Evolutionary conservation across 23 red algal genomes (phyloP).

Genomic region (Cyanidioschyzon merolae): DNA sequence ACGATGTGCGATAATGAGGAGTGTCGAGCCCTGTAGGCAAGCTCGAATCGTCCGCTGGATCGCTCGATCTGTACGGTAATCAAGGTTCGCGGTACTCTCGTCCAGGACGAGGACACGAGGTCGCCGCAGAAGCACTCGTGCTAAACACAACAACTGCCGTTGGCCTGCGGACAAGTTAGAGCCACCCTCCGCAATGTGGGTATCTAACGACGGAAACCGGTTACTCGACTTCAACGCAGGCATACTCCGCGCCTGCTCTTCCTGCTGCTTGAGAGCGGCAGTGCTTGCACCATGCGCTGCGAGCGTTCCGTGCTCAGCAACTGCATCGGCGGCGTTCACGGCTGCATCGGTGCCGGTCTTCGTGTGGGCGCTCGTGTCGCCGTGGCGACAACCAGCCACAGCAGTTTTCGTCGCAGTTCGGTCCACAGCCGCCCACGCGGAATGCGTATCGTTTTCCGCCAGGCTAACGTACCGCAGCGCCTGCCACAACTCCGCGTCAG

Average conservation of each 20-base stretch:
- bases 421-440: background rate
- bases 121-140: constrained; percentile 46
- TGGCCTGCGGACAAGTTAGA: constrained; percentile 51
- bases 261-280: no score
- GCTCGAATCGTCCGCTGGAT: constrained; percentile 58
- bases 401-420: no score
- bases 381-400: no score
- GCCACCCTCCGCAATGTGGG: constrained; percentile 48
- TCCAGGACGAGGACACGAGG: constrained; percentile 70
- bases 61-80: constrained; percentile 42
- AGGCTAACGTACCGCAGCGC: background rate
- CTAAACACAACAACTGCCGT: constrained; percentile 75
- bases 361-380: no score
- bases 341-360: no score
- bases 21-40: constrained; percentile 30
- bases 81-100: constrained; percentile 63
- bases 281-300: no score
- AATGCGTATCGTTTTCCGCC: background rate
- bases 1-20: constrained; percentile 80
- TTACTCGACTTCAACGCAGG: no score
- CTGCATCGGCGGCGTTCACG: background rate
- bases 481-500: constrained; percentile 37
- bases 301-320: no score
- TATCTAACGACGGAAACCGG: constrained; percentile 26
- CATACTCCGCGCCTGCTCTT: no score